Percentiles rank a stretch among this genome's conserved stretches.
Conservation (phyloP, 2,329 filamentous ascomycete species). For the Pseudogymnoascus sp. region DNA sequence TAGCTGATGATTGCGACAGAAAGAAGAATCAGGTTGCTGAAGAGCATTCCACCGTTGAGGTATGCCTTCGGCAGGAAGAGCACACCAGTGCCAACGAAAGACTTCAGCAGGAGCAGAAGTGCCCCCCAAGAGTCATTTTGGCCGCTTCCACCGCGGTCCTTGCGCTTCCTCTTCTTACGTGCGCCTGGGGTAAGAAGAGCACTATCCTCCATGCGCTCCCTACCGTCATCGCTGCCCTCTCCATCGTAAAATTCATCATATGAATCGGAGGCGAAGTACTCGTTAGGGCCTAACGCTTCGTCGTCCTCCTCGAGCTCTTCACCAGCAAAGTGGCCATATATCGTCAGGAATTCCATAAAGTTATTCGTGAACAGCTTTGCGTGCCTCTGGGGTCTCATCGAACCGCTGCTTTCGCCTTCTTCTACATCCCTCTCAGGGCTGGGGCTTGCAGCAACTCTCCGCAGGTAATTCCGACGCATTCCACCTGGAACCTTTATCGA, state of each 20-base stretch:
- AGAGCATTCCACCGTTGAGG: constrained; percentile 94
- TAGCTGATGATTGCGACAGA: constrained; percentile 81
- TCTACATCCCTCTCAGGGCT: constrained; percentile 33
- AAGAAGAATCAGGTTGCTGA: constrained; percentile 87
- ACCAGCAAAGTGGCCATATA: constrained; percentile 96
- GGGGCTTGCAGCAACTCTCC: constrained; percentile 64
- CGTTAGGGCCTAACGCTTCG: constrained; percentile 75
- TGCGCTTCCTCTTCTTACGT: constrained; percentile 63
- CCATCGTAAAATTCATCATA: constrained; percentile 52
- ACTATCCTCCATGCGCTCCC: constrained; percentile 81
- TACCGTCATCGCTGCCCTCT: constrained; percentile 54
- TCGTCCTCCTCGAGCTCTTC: constrained; percentile 96
- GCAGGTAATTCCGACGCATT: constrained; percentile 83
- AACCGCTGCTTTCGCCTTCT: constrained; percentile 31
- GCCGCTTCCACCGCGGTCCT: constrained; percentile 64
- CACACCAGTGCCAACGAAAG: constrained; percentile 94
- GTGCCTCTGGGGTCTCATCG: constrained; percentile 34
- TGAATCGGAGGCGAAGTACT: constrained; percentile 79
- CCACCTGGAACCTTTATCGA: constrained; percentile 90
- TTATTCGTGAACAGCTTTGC: constrained; percentile 75
- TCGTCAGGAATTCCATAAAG: constrained; percentile 89
- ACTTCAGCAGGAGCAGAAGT: constrained; percentile 82
- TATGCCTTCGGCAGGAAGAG: constrained; percentile 89
- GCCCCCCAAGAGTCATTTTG: constrained; percentile 75
- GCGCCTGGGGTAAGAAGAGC: constrained; percentile 71